Percentiles rank a stretch among this genome's conserved stretches.
These are phyloP conservation scores for Teratosphaeria epicoccoides DNA, from an alignment of 2,329 filamentous ascomycete species.

Conservation along the genomic window DNA sequence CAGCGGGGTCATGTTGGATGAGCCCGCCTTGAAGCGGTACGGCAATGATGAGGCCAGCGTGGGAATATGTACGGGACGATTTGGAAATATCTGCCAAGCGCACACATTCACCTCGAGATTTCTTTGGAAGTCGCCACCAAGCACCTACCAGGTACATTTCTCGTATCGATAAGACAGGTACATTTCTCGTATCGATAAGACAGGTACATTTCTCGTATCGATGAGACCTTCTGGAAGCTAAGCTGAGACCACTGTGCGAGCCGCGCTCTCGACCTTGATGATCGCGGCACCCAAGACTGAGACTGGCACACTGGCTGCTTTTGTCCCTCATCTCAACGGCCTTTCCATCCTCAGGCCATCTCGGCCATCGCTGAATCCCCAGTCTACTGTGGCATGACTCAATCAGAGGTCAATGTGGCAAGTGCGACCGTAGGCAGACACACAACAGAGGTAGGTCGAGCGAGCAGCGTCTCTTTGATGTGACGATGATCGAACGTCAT, in stretches of 20 bases:
- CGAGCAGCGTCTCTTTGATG: not conserved
- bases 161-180: not conserved
- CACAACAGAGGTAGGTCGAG: not conserved
- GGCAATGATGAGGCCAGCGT: conserved; percentile 36
- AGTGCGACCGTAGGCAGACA: not conserved
- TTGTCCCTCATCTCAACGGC: too few species aligned
- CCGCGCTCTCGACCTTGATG: not conserved
- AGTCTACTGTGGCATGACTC: too few species aligned
- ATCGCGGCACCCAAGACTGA: too few species aligned
- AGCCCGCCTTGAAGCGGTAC: conserved; percentile 77
- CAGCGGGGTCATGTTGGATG: conserved; percentile 60
- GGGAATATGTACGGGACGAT: not conserved
- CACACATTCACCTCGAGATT: not conserved
- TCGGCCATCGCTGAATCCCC: too few species aligned
- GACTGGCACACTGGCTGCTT: too few species aligned
- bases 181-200: not conserved
- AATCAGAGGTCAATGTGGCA: too few species aligned
- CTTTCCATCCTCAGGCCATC: too few species aligned
- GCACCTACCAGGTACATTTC: not conserved
- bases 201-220: not conserved
- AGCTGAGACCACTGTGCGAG: not conserved
- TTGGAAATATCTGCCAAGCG: not conserved
- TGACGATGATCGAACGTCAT: not conserved
- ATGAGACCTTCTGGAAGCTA: not conserved
- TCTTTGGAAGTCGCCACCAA: not conserved